Evolutionary conservation across 495 filamentous ascomycete species (phyloP).

Genomic region (Tuber umbilicatum): DNA sequence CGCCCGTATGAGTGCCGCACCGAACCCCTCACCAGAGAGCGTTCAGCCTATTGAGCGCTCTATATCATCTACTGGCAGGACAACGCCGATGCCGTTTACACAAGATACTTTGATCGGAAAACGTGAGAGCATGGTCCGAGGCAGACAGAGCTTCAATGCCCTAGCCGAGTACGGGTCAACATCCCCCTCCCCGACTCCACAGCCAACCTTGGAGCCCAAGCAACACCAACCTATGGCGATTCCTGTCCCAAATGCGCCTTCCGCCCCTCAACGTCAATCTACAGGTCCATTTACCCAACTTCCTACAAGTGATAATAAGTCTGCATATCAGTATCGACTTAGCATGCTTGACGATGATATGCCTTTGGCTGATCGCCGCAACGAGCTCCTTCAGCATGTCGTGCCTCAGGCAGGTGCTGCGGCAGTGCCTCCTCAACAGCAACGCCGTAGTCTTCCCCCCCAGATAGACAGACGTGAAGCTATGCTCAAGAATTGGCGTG

Average conservation of each 20-base stretch:
- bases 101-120: conserved; percentile 56
- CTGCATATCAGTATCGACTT: conserved; percentile 26
- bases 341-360: conserved; percentile 58
- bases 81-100: conserved; percentile 40
- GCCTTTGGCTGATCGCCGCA: conserved; percentile 63
- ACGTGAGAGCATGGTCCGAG: conserved; percentile 56
- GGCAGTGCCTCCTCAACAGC: conserved; percentile 45
- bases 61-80: conserved; percentile 17
- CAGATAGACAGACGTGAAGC: conserved; percentile 34
- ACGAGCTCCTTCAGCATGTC: conserved; percentile 49
- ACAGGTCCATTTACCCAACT: conserved; percentile 7
- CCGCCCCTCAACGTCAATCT: conserved; percentile 37
- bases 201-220: conserved; percentile 33
- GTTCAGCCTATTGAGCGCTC: conserved; percentile 39
- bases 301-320: conserved; percentile 6
- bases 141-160: conserved; percentile 45
- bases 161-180: conserved; percentile 37
- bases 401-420: conserved; percentile 17
- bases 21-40: conserved; percentile 18
- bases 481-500: conserved; percentile 68
- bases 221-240: conserved; percentile 29
- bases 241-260: background rate
- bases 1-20: conserved; percentile 17
- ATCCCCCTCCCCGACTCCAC: conserved; percentile 29
- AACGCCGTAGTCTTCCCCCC: conserved; percentile 24